A percentile compares a stretch with the other conserved stretches of the same genome.
Evolutionary conservation across 148 eudicot species (phyloP).

Genomic region (Talinum fruticosum): DNA sequence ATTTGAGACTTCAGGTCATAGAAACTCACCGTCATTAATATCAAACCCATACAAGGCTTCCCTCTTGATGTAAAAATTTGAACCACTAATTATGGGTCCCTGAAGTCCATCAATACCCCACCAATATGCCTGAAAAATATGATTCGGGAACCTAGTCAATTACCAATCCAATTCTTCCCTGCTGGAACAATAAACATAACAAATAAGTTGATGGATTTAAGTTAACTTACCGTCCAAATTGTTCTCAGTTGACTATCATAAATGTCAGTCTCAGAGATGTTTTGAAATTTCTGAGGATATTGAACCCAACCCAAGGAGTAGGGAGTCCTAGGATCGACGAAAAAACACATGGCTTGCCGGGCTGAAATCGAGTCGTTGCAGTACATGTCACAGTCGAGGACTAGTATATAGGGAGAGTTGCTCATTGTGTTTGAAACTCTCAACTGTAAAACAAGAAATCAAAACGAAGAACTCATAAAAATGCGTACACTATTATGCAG

Average conservation of each 20-base stretch:
- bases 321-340: constrained; percentile 31
- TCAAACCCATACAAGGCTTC: constrained; percentile 45
- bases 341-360: constrained; percentile 44
- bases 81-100: constrained; percentile 54
- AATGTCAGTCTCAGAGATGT: constrained; percentile 28
- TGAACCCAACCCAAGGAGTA: constrained; percentile 36
- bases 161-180: not conserved
- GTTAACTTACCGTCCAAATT: constrained; percentile 22
- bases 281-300: constrained; percentile 43
- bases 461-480: not conserved
- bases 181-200: not conserved
- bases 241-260: constrained; percentile 47
- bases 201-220: not conserved
- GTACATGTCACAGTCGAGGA: constrained; percentile 50
- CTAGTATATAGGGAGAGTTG: constrained; percentile 37
- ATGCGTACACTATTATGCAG: not conserved
- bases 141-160: not conserved
- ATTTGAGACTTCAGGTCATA: not conserved
- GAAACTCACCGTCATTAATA: constrained; percentile 10
- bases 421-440: constrained; percentile 39
- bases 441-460: constrained; percentile 26
- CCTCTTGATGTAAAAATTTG: constrained; percentile 60
- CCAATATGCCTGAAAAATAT: constrained; percentile 21
- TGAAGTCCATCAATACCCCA: constrained; percentile 55
- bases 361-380: constrained; percentile 41